Conservation (phyloP, 129 eudicot genomes). For the Artemisia tridentata region DNA sequence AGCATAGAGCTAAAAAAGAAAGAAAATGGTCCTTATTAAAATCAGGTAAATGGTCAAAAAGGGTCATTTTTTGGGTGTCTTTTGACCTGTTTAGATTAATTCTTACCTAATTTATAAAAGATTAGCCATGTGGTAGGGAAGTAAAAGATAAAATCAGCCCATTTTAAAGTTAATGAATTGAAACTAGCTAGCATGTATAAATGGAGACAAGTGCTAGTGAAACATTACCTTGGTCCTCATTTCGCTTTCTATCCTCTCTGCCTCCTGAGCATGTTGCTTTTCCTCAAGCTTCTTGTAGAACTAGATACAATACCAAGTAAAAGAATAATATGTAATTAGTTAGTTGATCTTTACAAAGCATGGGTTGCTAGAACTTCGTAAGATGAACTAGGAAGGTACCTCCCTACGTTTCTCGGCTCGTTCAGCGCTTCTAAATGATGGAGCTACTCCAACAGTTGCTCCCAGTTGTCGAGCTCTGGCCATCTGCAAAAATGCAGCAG, state of each 20-base stretch:
- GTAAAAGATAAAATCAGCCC: background rate
- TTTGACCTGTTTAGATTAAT: background rate
- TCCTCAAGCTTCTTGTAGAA: slow-evolving; percentile 69
- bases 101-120: background rate
- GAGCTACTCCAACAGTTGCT: slow-evolving; percentile 77
- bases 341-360: background rate
- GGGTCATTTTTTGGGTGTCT: background rate
- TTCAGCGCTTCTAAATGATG: slow-evolving; percentile 52
- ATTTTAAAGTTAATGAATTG: background rate
- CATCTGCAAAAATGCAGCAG: background rate
- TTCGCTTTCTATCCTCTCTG: slow-evolving; percentile 69
- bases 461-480: slow-evolving; percentile 10
- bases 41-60: too few relatives aligned
- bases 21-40: too few relatives aligned
- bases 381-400: slow-evolving; percentile 39
- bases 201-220: slow-evolving; percentile 6
- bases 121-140: background rate
- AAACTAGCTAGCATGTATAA: background rate
- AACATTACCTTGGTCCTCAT: slow-evolving; percentile 65
- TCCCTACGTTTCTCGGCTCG: slow-evolving; percentile 81
- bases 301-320: slow-evolving; percentile 32
- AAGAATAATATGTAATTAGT: background rate
- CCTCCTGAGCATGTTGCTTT: slow-evolving; percentile 72
- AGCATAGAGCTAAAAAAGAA: background rate
- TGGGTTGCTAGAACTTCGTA: background rate